phyloP scores from a whole-genome alignment of 345 rosid species.

The Hypericum androsaemum region DNA sequence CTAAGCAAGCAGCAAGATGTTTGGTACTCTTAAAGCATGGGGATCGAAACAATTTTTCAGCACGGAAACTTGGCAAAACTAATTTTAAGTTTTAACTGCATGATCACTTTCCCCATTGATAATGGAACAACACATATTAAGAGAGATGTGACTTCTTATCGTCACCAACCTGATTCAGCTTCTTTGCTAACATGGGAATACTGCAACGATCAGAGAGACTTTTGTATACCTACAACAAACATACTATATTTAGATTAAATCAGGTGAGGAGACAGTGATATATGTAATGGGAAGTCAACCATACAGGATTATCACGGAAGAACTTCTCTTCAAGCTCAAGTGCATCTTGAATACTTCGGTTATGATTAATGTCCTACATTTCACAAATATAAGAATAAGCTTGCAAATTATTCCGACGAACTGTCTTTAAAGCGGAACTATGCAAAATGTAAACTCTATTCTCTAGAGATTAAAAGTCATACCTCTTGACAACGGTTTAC shows the following conservation, averaged over 20 bases:
- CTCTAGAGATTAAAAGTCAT: constrained; percentile 2
- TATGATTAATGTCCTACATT: constrained; percentile 44
- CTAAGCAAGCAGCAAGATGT: no score
- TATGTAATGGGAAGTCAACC: constrained; percentile 16
- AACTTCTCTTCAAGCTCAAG: constrained; percentile 43
- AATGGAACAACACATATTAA: no score
- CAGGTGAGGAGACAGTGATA: neutral
- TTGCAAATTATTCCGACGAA: neutral
- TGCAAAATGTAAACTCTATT: neutral
- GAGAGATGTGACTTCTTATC: neutral
- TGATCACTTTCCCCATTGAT: no score
- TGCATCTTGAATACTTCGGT: constrained; percentile 49
- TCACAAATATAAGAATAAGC: neutral
- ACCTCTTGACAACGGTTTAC: constrained; percentile 73
- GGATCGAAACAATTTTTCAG: no score
- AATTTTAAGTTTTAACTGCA: no score
- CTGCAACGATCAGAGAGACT: constrained; percentile 53
- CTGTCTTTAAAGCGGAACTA: neutral
- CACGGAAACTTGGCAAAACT: no score
- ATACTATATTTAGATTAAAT: neutral
- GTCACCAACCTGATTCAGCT: constrained; percentile 53
- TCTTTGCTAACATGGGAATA: constrained; percentile 60
- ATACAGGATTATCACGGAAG: constrained; percentile 41
- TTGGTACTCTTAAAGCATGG: no score
- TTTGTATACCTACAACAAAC: constrained; percentile 47